phyloP scores from a whole-genome alignment of 495 filamentous ascomycete species.

The Margaritispora aquatica region DNA sequence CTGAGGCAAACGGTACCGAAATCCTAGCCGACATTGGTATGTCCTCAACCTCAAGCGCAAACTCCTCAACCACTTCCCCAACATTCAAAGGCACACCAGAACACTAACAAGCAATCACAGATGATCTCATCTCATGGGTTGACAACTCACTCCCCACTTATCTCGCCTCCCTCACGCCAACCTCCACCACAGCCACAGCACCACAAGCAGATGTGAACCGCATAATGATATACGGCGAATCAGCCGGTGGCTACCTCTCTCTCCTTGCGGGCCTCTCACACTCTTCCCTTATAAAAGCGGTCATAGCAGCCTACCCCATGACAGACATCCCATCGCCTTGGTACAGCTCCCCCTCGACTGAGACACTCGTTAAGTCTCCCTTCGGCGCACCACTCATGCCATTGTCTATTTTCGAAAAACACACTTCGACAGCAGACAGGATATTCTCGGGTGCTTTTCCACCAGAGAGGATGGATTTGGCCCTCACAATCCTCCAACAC shows the following conservation, averaged over 20 bases:
- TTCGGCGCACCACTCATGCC: slow-evolving; percentile 7
- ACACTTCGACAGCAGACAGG: neutral
- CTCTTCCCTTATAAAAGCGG: slow-evolving; percentile 7
- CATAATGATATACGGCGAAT: slow-evolving; percentile 16
- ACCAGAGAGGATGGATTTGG: slow-evolving; percentile 4
- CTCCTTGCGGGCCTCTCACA: slow-evolving; percentile 26
- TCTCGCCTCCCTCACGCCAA: neutral
- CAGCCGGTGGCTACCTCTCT: slow-evolving; percentile 31
- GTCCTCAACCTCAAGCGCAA: too few species aligned
- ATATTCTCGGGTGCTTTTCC: slow-evolving; percentile 13
- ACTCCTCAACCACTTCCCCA: too few species aligned
- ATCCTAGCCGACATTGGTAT: slow-evolving; percentile 43
- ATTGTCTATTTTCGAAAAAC: neutral
- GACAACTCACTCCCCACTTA: slow-evolving; percentile 1
- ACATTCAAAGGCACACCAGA: too few species aligned
- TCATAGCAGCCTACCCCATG: slow-evolving; percentile 19
- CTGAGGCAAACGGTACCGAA: slow-evolving; percentile 40
- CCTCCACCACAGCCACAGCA: neutral
- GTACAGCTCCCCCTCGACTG: neutral
- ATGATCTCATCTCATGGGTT: slow-evolving; percentile 47
- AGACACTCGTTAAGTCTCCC: neutral
- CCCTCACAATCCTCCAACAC: slow-evolving; percentile 1
- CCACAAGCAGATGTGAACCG: slow-evolving; percentile 2
- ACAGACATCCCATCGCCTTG: slow-evolving; percentile 5
- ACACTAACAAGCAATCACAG: too few species aligned